A percentile compares a stretch with the other conserved stretches of the same genome.
phyloP scores from a whole-genome alignment of 2,329 filamentous ascomycete species.

The Raffaelea deltoideospora region DNA sequence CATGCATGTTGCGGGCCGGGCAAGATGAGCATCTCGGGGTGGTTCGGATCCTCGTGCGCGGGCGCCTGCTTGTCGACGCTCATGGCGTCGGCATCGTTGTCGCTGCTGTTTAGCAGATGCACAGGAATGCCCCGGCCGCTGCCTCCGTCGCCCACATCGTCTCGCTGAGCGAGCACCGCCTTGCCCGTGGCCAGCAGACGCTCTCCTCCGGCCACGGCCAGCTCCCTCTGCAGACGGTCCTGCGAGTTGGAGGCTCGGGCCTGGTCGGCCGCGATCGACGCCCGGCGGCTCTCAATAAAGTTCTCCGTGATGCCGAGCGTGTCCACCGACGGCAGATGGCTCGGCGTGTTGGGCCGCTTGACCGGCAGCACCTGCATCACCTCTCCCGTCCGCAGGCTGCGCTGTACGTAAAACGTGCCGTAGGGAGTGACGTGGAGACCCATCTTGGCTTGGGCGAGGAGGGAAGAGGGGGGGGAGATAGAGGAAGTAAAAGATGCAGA shows the following conservation, averaged over 20 bases:
- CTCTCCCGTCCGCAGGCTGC: conserved; percentile 8
- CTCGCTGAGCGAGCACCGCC: conserved; percentile 6
- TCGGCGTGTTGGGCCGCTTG: conserved; percentile 5
- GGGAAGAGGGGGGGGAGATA: neutral
- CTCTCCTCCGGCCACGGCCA: conserved; percentile 7
- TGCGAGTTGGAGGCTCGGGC: conserved; percentile 5
- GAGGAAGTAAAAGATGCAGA: neutral
- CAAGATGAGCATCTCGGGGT: conserved; percentile 1
- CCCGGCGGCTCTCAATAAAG: conserved; percentile 9
- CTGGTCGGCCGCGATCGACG: conserved; percentile 5
- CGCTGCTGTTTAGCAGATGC: no score
- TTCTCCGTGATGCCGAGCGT: conserved; percentile 8
- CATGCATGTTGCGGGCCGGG: neutral
- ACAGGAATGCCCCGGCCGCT: neutral
- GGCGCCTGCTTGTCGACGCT: neutral
- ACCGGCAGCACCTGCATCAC: conserved; percentile 9
- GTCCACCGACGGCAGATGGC: conserved; percentile 8
- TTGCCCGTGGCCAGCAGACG: conserved; percentile 8
- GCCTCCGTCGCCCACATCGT: neutral
- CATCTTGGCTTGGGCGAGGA: conserved; percentile 1
- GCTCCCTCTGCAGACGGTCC: conserved; percentile 7
- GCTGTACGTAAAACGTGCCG: conserved; percentile 9
- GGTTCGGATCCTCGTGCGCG: no score
- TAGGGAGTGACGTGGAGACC: conserved; percentile 9
- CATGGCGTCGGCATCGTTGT: neutral